Base-by-base conservation (phyloP, 176 grass and related monocot species). In the Aegilops speltoides region DNA sequence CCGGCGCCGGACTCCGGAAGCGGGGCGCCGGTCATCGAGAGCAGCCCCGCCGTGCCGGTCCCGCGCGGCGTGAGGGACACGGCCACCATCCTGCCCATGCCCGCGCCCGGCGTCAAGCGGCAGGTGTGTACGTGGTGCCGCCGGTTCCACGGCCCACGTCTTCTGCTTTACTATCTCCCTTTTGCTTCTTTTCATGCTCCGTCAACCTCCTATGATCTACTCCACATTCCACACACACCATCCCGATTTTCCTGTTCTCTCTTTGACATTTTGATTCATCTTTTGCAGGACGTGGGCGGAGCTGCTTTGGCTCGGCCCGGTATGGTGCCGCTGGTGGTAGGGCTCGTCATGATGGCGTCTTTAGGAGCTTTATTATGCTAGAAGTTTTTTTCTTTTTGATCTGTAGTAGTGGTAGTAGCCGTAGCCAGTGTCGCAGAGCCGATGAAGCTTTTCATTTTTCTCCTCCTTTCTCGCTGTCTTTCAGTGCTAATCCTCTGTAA, bases 31-130 rank as follows among this genome's bases (percentile, higher is more conserved):
- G 87, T 84, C 84, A 96, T 98, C 77, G 86, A 38, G 38, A 98
- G 94, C 84, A 98, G 89, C 78, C 97, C 97, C 2, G 94, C 97
- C 17, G 97, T 98, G 84, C 83, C 94, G 14, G 68, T 98, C 17
- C 97, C 97, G 9, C 86, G 86, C 64, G 94, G 90, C 6, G 90
- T 96, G 24, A 98, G 92, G 26, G 97, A 94, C 81, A 92, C 97
- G 22, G 88, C 92, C 68, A 88, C 97, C 79, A 91, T 98, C 71
- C 87, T 96, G 23, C 94, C 97, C 9, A 86, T 93, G 85, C 85
- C 90, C 46, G 83, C 93, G 48, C 88, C 90, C 2, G 92, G 90
- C 20, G 85, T 79, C 24, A 77, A 91, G 80, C 87, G 63, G 0
- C 90, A 92, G 92, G 50, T 54, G 16, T 2, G 16, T 50, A 16